Evolutionary conservation across 1,284 basidiomycete species (phyloP).

Genomic region (Boletus chippewaensis): DNA sequence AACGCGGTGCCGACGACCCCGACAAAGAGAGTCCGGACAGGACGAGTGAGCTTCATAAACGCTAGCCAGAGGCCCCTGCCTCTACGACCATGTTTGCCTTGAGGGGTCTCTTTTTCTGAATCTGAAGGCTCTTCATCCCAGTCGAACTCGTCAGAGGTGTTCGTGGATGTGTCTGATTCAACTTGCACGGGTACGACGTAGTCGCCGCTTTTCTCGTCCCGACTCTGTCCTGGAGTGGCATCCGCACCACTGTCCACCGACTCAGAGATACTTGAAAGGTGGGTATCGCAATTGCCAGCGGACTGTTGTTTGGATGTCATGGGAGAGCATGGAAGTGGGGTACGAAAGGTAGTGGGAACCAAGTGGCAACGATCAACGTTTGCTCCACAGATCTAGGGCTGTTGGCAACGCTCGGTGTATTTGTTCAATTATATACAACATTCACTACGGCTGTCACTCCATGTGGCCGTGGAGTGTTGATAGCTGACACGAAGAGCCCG

Average conservation of each 20-base stretch:
- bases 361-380: neutral
- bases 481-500: neutral
- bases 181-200: slow-evolving; percentile 11
- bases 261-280: slow-evolving; percentile 8
- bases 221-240: neutral
- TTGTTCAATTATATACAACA: slow-evolving; percentile 6
- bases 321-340: slow-evolving; percentile 2
- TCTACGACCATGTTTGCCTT: slow-evolving; percentile 33
- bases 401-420: slow-evolving; percentile 4
- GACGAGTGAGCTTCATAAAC: slow-evolving; percentile 62
- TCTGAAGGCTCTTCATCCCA: slow-evolving; percentile 53
- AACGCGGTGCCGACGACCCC: slow-evolving; percentile 54
- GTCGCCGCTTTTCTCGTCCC: slow-evolving; percentile 11
- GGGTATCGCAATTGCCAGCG: slow-evolving; percentile 3
- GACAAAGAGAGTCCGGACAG: slow-evolving; percentile 50
- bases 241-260: neutral
- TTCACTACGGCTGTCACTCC: slow-evolving; percentile 4
- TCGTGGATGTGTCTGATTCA: slow-evolving; percentile 52
- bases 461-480: too few species aligned
- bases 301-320: slow-evolving; percentile 19
- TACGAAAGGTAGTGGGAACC: neutral
- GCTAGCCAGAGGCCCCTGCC: slow-evolving; percentile 54
- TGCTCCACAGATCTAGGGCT: slow-evolving; percentile 3
- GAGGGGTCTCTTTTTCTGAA: slow-evolving; percentile 15
- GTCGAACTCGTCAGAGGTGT: slow-evolving; percentile 65